Base-by-base conservation (phyloP, 2,329 filamentous ascomycete species). In the Coniella lustricola region DNA sequence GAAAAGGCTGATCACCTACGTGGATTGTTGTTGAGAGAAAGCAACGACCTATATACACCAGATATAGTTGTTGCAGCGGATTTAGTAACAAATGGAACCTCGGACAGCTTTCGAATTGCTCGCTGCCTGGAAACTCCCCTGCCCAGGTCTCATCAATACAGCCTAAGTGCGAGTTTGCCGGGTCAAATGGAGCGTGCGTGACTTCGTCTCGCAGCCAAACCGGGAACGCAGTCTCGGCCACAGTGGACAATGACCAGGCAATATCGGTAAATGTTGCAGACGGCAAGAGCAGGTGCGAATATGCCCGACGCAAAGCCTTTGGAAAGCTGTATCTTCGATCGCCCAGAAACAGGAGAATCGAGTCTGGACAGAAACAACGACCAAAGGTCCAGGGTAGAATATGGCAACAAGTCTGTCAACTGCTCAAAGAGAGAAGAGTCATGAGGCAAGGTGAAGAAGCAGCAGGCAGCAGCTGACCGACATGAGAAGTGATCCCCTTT, bases 391-490 rank as follows among this genome's bases (percentile, higher is more conserved):
- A 13, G 10, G 3, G 10, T 17, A 13, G 35, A 34, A 36, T 9
- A 21, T 20, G n/a, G 22, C 9, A 14, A 7, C 44, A 31, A 37
- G 3, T 22, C 33, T n/a, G n/a, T 52, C 50, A 44, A 50, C 31
- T 34, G 44, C 35, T 40, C 42, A 35, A 42, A 25, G 12, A 7
- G 20, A 13, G 21, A 8, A n/a, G 31, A 36, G 44, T 41, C 50
- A 50, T 34, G 39, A 50, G 50, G 34, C 33, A 25, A 25, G 35
- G 14, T 20, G 7, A 13, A 34, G 43, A 47, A 21, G n/a, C n/a
- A 21, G 48, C 44, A 52, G 50, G 50, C 50, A 52, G 47, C 44
- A 46, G 44, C 44, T 46, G 44, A 46, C 44, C 35, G 1, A 25
- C 20, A 16, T 9, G 3, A 9, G 21, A 22, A 20, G 37, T 20